These are phyloP conservation scores for Pythium guiyangense DNA, from an alignment of 352 stramenopile species.

Conservation along the genomic window DNA sequence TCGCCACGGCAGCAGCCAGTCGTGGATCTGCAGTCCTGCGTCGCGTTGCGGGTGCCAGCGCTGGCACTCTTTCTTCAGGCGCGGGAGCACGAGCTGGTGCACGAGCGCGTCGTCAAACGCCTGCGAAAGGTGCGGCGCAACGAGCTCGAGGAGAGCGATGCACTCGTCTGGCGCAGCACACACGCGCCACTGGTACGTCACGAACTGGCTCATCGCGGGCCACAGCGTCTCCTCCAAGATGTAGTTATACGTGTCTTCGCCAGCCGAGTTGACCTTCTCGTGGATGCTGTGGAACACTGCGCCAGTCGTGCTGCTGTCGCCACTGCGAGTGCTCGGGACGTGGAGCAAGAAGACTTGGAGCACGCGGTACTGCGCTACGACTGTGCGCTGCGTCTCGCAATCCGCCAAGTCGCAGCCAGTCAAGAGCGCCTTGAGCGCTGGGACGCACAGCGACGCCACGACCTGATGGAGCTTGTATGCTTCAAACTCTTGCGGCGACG, in stretches of 20 bases:
- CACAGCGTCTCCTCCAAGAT: slow-evolving; percentile 75
- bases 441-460: slow-evolving; percentile 60
- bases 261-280: slow-evolving; percentile 48
- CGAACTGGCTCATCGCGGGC: slow-evolving; percentile 57
- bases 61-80: slow-evolving; percentile 68
- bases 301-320: not conserved
- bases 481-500: slow-evolving; percentile 68
- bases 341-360: slow-evolving; percentile 64
- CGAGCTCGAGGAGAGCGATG: slow-evolving; percentile 35
- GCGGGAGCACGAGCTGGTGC: slow-evolving; percentile 53
- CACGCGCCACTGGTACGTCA: slow-evolving; percentile 62
- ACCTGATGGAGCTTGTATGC: slow-evolving; percentile 68
- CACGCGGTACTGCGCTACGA: slow-evolving; percentile 45
- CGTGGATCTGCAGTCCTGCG: slow-evolving; percentile 44
- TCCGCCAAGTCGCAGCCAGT: slow-evolving; percentile 29
- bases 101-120: slow-evolving; percentile 55
- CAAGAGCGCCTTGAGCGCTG: slow-evolving; percentile 48
- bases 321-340: slow-evolving; percentile 11
- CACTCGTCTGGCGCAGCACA: slow-evolving; percentile 31
- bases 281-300: slow-evolving; percentile 59
- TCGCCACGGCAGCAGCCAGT: slow-evolving; percentile 77
- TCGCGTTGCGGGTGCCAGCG: slow-evolving; percentile 49
- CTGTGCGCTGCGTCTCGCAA: not conserved
- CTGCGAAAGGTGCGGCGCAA: slow-evolving; percentile 44
- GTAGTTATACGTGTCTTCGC: slow-evolving; percentile 73